Conservation (phyloP, 83 land plant genomes). For the Diphasiastrum complanatum region DNA sequence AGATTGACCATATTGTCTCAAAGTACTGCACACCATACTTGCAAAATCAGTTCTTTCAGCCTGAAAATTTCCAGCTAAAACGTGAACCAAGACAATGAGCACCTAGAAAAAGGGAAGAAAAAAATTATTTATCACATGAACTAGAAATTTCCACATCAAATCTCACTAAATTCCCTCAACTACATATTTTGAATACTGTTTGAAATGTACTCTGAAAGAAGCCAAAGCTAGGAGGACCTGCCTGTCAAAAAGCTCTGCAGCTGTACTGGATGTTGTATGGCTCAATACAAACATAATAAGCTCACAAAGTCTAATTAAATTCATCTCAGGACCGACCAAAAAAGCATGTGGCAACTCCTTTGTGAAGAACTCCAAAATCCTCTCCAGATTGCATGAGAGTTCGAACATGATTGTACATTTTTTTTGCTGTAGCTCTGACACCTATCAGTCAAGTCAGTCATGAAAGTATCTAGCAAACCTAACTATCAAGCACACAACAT, state of each 20-base stretch:
- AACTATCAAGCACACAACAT: too few relatives aligned
- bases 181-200: too few relatives aligned
- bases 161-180: too few relatives aligned
- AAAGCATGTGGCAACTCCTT: slow-evolving; percentile 87
- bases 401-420: slow-evolving; percentile 88
- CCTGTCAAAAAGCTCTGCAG: slow-evolving; percentile 76
- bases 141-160: too few relatives aligned
- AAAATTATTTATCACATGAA: too few relatives aligned
- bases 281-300: slow-evolving; percentile 82
- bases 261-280: slow-evolving; percentile 64
- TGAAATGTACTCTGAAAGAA: not conserved
- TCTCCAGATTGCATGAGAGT: slow-evolving; percentile 84
- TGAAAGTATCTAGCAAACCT: too few relatives aligned
- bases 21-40: slow-evolving; percentile 38
- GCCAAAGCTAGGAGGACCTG: slow-evolving; percentile 28
- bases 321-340: slow-evolving; percentile 72
- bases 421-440: slow-evolving; percentile 71
- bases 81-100: too few relatives aligned
- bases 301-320: slow-evolving; percentile 81
- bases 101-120: too few relatives aligned
- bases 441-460: slow-evolving; percentile 38
- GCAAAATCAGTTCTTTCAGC: too few relatives aligned
- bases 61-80: too few relatives aligned
- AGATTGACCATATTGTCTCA: slow-evolving; percentile 61
- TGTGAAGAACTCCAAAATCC: slow-evolving; percentile 83